Evolutionary conservation across 192 early-diverging fungal species (phyloP).

Genomic region (Podila epigama): DNA sequence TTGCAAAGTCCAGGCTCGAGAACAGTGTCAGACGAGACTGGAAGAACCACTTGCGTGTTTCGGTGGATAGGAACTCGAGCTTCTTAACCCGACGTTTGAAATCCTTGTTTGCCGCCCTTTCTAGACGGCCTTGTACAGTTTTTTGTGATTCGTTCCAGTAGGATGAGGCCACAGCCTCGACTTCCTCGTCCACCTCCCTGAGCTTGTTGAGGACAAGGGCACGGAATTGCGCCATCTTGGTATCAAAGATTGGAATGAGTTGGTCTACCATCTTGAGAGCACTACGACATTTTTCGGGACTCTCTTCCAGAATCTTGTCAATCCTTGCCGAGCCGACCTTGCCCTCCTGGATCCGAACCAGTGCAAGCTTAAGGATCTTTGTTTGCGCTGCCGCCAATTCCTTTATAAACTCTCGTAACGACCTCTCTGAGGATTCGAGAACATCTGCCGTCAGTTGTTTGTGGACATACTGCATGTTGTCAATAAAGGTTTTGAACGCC

Average conservation of each 20-base stretch:
- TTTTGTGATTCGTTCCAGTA: slow-evolving; percentile 55
- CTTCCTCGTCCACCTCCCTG: slow-evolving; percentile 49
- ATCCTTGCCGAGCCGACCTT: slow-evolving; percentile 40
- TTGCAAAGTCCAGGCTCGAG: slow-evolving; percentile 61
- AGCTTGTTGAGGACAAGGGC: slow-evolving; percentile 43
- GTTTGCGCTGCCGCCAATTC: slow-evolving; percentile 44
- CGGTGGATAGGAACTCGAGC: slow-evolving; percentile 66
- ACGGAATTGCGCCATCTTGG: slow-evolving; percentile 47
- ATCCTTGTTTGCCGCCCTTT: slow-evolving; percentile 70
- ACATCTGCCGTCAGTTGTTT: slow-evolving; percentile 38
- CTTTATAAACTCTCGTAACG: slow-evolving; percentile 43
- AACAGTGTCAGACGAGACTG: slow-evolving; percentile 65
- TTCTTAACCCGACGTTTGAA: slow-evolving; percentile 70
- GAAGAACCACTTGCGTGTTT: slow-evolving; percentile 62
- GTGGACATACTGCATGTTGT: slow-evolving; percentile 38
- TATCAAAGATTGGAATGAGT: slow-evolving; percentile 43
- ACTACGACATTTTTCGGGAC: slow-evolving; percentile 37
- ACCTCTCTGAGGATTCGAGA: slow-evolving; percentile 40
- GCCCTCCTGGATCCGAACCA: slow-evolving; percentile 40
- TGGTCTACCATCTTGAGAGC: slow-evolving; percentile 47
- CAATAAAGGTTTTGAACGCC: slow-evolving; percentile 37
- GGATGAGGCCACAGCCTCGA: slow-evolving; percentile 32
- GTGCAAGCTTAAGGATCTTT: slow-evolving; percentile 44
- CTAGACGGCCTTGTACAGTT: slow-evolving; percentile 61
- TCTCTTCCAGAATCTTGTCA: slow-evolving; percentile 42